Evolutionary conservation across 2,329 filamentous ascomycete genomes (phyloP).

Genomic region (Arachnopeziza araneosa): DNA sequence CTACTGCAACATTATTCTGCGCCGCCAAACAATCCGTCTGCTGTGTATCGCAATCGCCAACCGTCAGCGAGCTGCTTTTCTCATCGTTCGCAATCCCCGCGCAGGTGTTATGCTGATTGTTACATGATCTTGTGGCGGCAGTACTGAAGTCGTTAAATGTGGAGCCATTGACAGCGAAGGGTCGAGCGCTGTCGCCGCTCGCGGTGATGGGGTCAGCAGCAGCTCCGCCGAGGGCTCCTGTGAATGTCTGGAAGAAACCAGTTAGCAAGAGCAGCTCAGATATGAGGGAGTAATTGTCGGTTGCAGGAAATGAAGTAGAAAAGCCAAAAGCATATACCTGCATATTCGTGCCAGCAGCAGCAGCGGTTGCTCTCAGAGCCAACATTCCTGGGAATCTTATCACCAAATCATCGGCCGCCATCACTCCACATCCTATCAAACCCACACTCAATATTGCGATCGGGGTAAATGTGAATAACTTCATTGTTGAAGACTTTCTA

Average conservation of each 20-base stretch:
- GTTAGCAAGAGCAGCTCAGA: not conserved
- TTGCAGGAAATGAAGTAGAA: not conserved
- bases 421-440: not conserved
- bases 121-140: conserved; percentile 13
- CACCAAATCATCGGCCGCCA: not conserved
- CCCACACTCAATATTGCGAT: not conserved
- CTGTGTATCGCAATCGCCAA: conserved; percentile 15
- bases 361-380: not conserved
- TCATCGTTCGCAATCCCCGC: conserved; percentile 11
- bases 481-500: not conserved
- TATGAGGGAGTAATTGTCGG: not conserved
- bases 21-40: conserved; percentile 2
- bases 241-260: conserved; percentile 13
- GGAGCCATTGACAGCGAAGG: conserved; percentile 12
- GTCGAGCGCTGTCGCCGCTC: conserved; percentile 7
- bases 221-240: conserved; percentile 12
- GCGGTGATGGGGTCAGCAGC: conserved; percentile 11
- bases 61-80: conserved; percentile 6
- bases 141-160: conserved; percentile 14
- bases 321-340: not conserved
- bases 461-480: not conserved
- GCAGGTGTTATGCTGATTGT: conserved; percentile 18
- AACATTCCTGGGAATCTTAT: not conserved
- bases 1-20: not conserved
- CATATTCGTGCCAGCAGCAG: not conserved